A percentile compares a stretch with the other conserved stretches of the same genome.
These are phyloP conservation scores for Exsudoporus frostii DNA, from an alignment of 768 basidiomycete genomes.

Conservation along the genomic window DNA sequence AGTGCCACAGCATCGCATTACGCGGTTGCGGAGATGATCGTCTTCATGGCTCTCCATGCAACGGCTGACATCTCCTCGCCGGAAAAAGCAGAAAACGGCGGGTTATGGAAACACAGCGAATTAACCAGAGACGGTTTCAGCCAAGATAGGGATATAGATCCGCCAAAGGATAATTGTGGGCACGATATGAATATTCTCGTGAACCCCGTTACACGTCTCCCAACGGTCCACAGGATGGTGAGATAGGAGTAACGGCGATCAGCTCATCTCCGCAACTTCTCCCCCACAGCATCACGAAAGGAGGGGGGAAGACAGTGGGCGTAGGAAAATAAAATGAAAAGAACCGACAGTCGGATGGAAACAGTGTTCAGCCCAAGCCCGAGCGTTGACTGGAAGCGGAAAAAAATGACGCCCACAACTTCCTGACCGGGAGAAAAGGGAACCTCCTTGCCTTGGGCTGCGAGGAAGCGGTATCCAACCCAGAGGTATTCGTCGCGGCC, in stretches of 20 bases:
- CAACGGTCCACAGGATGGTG: constrained; percentile 12
- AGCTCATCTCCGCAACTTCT: constrained; percentile 25
- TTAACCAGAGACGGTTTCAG: neutral
- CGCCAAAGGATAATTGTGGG: constrained; percentile 1
- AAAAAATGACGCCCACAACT: neutral
- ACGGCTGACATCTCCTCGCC: neutral
- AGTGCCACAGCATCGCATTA: constrained; percentile 9
- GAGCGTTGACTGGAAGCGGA: constrained; percentile 5
- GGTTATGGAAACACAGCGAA: neutral
- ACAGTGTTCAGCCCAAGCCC: neutral
- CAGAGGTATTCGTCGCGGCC: neutral
- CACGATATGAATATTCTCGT: constrained; percentile 6
- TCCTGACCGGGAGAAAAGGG: constrained; percentile 3
- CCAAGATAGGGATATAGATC: neutral
- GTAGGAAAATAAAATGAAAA: constrained; percentile 1
- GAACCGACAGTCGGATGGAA: neutral
- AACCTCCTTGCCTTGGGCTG: neutral
- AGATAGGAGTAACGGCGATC: constrained; percentile 28
- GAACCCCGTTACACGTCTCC: constrained; percentile 12
- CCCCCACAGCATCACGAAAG: constrained; percentile 17
- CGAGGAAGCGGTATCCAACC: constrained; percentile 4
- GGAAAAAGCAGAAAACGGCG: neutral
- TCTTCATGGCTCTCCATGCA: constrained; percentile 4
- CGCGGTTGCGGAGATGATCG: constrained; percentile 12
- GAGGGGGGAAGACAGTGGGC: neutral